phyloP scores from a whole-genome alignment of 1,284 basidiomycete species.

The Sanghuangporus weigelae region DNA sequence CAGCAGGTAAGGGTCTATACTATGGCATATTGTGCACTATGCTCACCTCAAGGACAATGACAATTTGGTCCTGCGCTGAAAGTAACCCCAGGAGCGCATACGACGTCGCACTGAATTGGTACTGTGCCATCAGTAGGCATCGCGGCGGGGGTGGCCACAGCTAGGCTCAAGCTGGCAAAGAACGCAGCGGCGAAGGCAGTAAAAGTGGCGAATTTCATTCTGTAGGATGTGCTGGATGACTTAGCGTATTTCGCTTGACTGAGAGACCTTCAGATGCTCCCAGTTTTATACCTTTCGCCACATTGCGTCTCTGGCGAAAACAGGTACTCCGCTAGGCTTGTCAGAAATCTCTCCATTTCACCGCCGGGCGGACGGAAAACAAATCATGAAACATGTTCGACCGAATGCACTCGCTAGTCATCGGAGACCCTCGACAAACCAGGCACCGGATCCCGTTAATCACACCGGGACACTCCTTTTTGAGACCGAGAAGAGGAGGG shows the following conservation, averaged over 20 bases:
- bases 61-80: conserved; percentile 3
- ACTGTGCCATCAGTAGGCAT: neutral
- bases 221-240: neutral
- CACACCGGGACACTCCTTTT: neutral
- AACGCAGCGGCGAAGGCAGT: conserved; percentile 2
- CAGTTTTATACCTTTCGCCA: neutral
- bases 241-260: neutral
- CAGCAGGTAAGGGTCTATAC: no score
- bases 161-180: neutral
- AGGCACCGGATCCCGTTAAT: neutral
- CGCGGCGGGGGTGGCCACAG: conserved; percentile 5
- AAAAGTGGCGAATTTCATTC: conserved; percentile 14
- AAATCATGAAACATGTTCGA: neutral
- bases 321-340: neutral
- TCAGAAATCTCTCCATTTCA: neutral
- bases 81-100: conserved; percentile 6
- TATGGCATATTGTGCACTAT: neutral
- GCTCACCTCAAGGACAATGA: conserved; percentile 14
- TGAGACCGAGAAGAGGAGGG: neutral
- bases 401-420: neutral
- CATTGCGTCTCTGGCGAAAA: neutral
- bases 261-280: neutral
- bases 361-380: neutral
- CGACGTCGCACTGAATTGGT: conserved; percentile 6
- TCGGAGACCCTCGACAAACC: neutral